Evolutionary conservation across 176 grass and related monocot genomes (phyloP).

Genomic region (Olyra latifolia): DNA sequence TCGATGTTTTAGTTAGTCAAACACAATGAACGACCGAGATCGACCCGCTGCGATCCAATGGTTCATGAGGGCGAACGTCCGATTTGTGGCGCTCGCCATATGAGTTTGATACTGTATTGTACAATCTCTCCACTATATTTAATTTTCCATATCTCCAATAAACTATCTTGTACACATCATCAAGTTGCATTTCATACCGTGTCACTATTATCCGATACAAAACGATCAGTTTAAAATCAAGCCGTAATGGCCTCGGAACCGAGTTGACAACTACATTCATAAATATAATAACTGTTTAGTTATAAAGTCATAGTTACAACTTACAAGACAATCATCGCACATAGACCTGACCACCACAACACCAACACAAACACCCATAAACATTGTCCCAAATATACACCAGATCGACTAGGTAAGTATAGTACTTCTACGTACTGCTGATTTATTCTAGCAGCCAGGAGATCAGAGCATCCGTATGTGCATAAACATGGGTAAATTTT

Average conservation of each 20-base stretch:
- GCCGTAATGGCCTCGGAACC: too few relatives aligned
- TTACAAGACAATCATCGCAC: neutral
- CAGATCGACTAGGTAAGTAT: neutral
- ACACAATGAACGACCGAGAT: too few relatives aligned
- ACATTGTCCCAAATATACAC: neutral
- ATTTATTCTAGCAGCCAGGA: conserved; percentile 26
- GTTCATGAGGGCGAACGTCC: too few relatives aligned
- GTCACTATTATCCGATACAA: neutral
- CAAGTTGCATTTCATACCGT: neutral
- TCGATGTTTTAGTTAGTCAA: too few relatives aligned
- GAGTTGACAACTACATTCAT: too few relatives aligned
- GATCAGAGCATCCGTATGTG: conserved; percentile 5
- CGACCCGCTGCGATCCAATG: too few relatives aligned
- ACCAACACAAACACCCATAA: neutral
- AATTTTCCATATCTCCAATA: neutral
- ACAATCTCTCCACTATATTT: neutral
- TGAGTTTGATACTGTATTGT: too few relatives aligned
- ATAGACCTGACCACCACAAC: neutral
- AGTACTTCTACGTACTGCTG: neutral
- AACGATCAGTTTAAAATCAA: neutral
- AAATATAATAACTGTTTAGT: too few relatives aligned
- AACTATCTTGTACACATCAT: neutral
- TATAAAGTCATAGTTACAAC: neutral
- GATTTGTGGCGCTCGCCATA: too few relatives aligned
- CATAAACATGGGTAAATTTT: conserved; percentile 10